Base-by-base conservation (phyloP, 1,139 yeast genomes). In the Pichia sp. region DNA sequence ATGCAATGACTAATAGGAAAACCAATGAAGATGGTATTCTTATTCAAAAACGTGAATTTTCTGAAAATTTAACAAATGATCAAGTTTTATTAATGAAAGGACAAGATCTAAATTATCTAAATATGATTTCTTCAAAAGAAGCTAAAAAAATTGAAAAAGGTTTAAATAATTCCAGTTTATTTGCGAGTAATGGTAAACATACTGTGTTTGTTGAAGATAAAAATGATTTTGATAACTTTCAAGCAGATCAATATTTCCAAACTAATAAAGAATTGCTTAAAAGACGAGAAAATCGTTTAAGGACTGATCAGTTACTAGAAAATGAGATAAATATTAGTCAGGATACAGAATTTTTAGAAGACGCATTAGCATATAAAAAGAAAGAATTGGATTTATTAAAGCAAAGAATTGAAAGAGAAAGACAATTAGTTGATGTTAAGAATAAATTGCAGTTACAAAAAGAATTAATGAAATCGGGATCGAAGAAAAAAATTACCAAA, bases 401-500 rank as follows among this genome's bases (percentile, higher is more conserved):
- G 60, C 73, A 72, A 53, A 73, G 87, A 55, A 65, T 86, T 62
- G 81, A 84, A 57, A 75, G 94, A 60, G 88, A 82, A 56, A 67
- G 72, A 50, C 77, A 86, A 64, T 73, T 92, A 56, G 72, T 73
- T 43, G 76, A 76, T 51, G 87, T 90, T 18, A 86, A 86, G 61
- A 73, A 74, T 43, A 78, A 81, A 59, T 81, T 89, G 82, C 86
- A 83, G 49, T 62, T 76, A 52, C 94, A 89, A 59, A 78, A 86
- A 52, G 95, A 90, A 63, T 75, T 89, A 52, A 87, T 90, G 96
- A 87, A 87, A 65, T 84, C 83, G 57, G 97, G 97, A 0, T 80
- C 80, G 52, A 87, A 86, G 68, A 86, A 84, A 74, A 90, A 89
- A 71, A 72, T 76, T 5, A 83, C 75, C 49, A 68, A 73, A 11